A percentile compares a stretch with the other conserved stretches of the same genome.
Evolutionary conservation across 2,329 filamentous ascomycete species (phyloP).

Genomic region (Thielaviopsis musarum): DNA sequence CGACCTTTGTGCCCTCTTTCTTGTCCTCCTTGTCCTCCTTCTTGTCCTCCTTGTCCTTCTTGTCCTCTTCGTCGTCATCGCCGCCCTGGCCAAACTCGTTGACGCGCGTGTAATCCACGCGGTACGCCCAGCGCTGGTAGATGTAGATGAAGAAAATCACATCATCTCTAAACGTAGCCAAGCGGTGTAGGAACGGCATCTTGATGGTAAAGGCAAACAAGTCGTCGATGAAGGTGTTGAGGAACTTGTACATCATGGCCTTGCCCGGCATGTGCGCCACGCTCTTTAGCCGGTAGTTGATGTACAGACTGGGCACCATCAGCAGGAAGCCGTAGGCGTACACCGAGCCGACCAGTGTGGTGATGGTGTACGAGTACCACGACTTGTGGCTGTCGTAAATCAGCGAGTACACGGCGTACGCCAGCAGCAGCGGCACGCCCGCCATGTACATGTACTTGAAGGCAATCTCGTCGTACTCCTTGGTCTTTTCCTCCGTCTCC

Average conservation of each 20-base stretch:
- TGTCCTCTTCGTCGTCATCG: constrained; percentile 49
- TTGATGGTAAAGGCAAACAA: constrained; percentile 98
- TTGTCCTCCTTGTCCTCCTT: constrained; percentile 26
- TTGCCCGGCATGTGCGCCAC: constrained; percentile 94
- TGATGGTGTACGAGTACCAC: constrained; percentile 93
- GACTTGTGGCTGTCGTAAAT: constrained; percentile 92
- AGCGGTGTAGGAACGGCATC: constrained; percentile 85
- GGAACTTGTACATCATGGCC: constrained; percentile 95
- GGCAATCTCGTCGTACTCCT: constrained; percentile 94
- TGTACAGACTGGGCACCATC: constrained; percentile 96
- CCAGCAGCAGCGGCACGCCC: constrained; percentile 73
- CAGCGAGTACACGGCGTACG: constrained; percentile 82
- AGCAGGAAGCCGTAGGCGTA: constrained; percentile 98
- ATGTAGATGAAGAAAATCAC: constrained; percentile 97
- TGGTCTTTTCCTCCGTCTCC: constrained; percentile 91
- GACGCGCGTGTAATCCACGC: constrained; percentile 75
- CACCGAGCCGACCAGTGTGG: constrained; percentile 85
- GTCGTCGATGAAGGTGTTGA: constrained; percentile 98
- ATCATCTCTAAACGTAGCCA: constrained; percentile 86
- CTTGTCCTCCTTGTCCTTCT: constrained; percentile 17
- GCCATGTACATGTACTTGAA: constrained; percentile 94
- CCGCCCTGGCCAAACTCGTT: constrained; percentile 98
- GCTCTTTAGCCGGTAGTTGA: constrained; percentile 94
- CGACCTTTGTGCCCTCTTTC: constrained; percentile 22
- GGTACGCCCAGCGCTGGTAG: constrained; percentile 88